Percentiles rank a stretch among this genome's conserved stretches.
These are phyloP conservation scores for Schizosaccharomyces octosporus DNA, from an alignment of 805 yeast genomes.

Conservation along the genomic window DNA sequence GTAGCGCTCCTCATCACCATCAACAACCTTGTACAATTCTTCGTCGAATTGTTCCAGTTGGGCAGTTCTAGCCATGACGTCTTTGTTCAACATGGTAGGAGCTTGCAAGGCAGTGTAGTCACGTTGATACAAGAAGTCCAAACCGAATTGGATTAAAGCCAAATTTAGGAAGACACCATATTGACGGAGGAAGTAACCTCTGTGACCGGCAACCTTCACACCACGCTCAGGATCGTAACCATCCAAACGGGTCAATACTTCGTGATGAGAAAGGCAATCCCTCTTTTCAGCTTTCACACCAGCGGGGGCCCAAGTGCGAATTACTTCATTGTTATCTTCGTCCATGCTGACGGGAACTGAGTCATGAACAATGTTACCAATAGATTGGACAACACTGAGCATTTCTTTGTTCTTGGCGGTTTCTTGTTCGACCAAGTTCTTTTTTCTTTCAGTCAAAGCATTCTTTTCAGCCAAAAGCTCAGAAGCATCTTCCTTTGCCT, in stretches of 20 bases:
- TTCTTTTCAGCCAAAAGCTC: constrained; percentile 69
- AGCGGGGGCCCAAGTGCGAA: constrained; percentile 71
- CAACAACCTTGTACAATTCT: constrained; percentile 87
- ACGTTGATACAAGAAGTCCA: constrained; percentile 51
- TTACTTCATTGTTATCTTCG: constrained; percentile 76
- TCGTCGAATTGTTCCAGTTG: constrained; percentile 95
- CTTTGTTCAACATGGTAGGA: constrained; percentile 98
- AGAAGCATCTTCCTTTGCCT: constrained; percentile 81
- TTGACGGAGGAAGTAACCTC: constrained; percentile 88
- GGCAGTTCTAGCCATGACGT: constrained; percentile 97
- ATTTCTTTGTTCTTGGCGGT: constrained; percentile 34
- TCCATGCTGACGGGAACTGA: constrained; percentile 66
- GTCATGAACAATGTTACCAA: constrained; percentile 87
- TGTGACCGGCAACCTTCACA: constrained; percentile 88
- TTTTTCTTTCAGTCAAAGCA: constrained; percentile 42
- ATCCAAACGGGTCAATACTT: constrained; percentile 74
- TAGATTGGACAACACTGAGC: constrained; percentile 58
- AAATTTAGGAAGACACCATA: constrained; percentile 94
- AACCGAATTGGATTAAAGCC: constrained; percentile 90
- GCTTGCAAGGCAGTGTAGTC: constrained; percentile 85
- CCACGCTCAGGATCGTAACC: constrained; percentile 99
- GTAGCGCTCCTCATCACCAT: constrained; percentile 93
- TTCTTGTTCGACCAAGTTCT: constrained; percentile 23
- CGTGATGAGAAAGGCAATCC: constrained; percentile 79
- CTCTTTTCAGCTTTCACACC: constrained; percentile 49